A percentile compares a stretch with the other conserved stretches of the same genome.
Evolutionary conservation across 106 monocot genomes (phyloP).

Genomic region (Dendrobium chrysotoxum): DNA sequence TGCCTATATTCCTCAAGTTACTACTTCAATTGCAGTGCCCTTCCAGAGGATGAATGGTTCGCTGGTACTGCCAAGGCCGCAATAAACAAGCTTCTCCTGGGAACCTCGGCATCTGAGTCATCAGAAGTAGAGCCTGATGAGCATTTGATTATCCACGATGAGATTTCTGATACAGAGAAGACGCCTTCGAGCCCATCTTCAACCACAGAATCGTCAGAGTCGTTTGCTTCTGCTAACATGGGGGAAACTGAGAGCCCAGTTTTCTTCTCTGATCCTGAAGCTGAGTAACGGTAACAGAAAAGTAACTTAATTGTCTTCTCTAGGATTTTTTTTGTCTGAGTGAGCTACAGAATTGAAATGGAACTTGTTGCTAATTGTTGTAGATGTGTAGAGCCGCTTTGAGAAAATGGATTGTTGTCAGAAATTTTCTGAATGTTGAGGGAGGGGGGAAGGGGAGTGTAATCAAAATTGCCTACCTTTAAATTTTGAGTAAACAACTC

Average conservation of each 20-base stretch:
- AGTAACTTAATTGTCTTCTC: not conserved
- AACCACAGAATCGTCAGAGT: constrained; percentile 37
- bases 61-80: constrained; percentile 74
- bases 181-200: constrained; percentile 45
- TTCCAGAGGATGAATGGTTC: constrained; percentile 98
- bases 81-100: constrained; percentile 66
- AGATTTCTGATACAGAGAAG: constrained; percentile 64
- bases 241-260: constrained; percentile 69
- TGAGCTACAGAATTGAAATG: not conserved
- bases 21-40: constrained; percentile 34
- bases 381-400: not conserved
- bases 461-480: too few species aligned
- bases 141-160: constrained; percentile 36
- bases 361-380: not conserved
- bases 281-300: constrained; percentile 9
- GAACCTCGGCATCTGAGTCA: constrained; percentile 52
- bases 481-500: too few species aligned
- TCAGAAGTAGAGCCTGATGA: constrained; percentile 43
- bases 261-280: constrained; percentile 68
- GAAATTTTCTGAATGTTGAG: too few species aligned
- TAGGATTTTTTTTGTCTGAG: not conserved
- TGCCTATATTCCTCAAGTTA: not conserved
- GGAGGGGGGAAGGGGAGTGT: too few species aligned
- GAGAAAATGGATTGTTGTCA: not conserved
- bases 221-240: constrained; percentile 90